Evolutionary conservation across 2,329 filamentous ascomycete species (phyloP).

Genomic region (Colletotrichum sp.): DNA sequence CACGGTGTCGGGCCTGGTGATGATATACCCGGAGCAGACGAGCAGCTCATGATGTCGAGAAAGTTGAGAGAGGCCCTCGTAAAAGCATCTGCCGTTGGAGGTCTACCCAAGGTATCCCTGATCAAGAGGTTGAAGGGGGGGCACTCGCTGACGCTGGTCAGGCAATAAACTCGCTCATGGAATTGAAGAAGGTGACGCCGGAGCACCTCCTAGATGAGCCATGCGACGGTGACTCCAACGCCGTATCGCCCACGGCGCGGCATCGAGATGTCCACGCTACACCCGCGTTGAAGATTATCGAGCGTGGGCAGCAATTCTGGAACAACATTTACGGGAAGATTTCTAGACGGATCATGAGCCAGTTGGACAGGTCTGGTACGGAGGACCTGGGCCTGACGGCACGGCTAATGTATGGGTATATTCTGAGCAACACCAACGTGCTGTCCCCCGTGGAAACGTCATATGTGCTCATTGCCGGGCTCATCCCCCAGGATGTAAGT

Average conservation of each 20-base stretch:
- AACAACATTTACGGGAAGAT: slow-evolving; percentile 55
- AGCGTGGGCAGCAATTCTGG: slow-evolving; percentile 52
- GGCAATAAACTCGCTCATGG: slow-evolving; percentile 53
- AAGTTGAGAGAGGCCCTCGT: slow-evolving; percentile 55
- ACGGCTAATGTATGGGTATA: slow-evolving; percentile 53
- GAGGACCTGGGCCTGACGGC: slow-evolving; percentile 54
- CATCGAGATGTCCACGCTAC: slow-evolving; percentile 42
- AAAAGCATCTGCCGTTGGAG: slow-evolving; percentile 52
- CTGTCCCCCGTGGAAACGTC: slow-evolving; percentile 53
- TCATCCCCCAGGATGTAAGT: slow-evolving; percentile 57
- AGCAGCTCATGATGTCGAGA: slow-evolving; percentile 47
- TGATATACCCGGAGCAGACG: slow-evolving; percentile 31
- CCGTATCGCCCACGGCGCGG: slow-evolving; percentile 42
- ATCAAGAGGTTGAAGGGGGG: not conserved
- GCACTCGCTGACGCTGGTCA: slow-evolving; percentile 21
- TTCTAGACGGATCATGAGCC: slow-evolving; percentile 49
- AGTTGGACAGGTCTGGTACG: slow-evolving; percentile 53
- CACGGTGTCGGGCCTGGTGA: slow-evolving; percentile 29
- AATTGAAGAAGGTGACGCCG: slow-evolving; percentile 49
- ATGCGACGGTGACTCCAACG: slow-evolving; percentile 27
- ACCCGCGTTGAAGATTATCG: slow-evolving; percentile 38
- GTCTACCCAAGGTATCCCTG: slow-evolving; percentile 51
- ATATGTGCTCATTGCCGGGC: slow-evolving; percentile 53
- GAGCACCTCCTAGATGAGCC: slow-evolving; percentile 40
- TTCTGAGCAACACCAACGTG: slow-evolving; percentile 52